A percentile compares a stretch with the other conserved stretches of the same genome.
phyloP scores from a whole-genome alignment of 2,329 filamentous ascomycete genomes.

The Parastagonospora nodorum region DNA sequence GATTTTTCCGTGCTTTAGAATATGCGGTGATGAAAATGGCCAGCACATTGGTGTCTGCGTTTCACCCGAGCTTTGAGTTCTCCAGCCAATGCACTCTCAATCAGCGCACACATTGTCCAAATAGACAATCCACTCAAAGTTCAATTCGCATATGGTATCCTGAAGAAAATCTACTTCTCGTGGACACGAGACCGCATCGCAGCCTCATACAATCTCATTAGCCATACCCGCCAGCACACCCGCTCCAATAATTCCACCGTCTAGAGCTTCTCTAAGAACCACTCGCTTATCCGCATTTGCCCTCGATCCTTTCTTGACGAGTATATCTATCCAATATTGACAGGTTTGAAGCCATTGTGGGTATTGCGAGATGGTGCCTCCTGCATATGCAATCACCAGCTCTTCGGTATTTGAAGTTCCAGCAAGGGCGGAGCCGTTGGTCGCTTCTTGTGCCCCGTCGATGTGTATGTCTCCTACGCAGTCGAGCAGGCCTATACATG shows the following conservation, averaged over 20 bases:
- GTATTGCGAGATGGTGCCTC: conserved; percentile 79
- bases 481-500: conserved; percentile 70
- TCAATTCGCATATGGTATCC: too few species aligned
- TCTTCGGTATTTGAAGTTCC: conserved; percentile 54
- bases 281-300: conserved; percentile 51
- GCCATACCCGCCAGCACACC: conserved; percentile 58
- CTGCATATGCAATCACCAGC: conserved; percentile 78
- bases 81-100: too few species aligned
- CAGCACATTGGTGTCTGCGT: too few species aligned
- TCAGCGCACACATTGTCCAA: too few species aligned
- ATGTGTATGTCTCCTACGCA: conserved; percentile 69
- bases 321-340: conserved; percentile 67
- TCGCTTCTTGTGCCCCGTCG: conserved; percentile 24
- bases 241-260: conserved; percentile 62
- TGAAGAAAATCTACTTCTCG: too few species aligned
- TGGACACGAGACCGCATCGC: background rate
- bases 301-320: conserved; percentile 52
- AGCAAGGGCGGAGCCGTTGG: conserved; percentile 21
- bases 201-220: conserved; percentile 27
- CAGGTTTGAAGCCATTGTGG: conserved; percentile 74
- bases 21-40: too few species aligned
- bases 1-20: too few species aligned
- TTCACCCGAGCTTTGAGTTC: too few species aligned
- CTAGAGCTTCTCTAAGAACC: conserved; percentile 57
- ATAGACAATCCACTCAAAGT: too few species aligned